Evolutionary conservation across 2,329 filamentous ascomycete species (phyloP).

Genomic region (Capronia coronata): DNA sequence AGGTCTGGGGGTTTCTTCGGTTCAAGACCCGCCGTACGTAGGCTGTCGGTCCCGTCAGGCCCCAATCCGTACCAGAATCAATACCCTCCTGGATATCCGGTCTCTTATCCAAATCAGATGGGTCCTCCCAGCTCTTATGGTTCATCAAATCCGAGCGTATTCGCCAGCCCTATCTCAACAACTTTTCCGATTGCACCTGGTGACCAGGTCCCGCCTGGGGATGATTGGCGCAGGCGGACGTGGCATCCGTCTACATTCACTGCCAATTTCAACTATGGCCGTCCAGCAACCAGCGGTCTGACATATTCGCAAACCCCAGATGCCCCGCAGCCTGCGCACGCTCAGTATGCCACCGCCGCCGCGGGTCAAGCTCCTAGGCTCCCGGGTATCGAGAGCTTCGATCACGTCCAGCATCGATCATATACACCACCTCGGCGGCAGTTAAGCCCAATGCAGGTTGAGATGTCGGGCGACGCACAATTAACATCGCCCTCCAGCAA

Average conservation of each 20-base stretch:
- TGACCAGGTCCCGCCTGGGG: constrained; percentile 49
- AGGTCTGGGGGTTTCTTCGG: constrained; percentile 69
- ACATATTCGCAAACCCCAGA: constrained; percentile 69
- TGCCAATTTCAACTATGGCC: constrained; percentile 49
- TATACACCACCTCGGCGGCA: constrained; percentile 57
- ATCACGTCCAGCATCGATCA: constrained; percentile 57
- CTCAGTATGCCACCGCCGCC: constrained; percentile 44
- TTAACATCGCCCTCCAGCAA: constrained; percentile 33
- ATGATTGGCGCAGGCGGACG: constrained; percentile 74
- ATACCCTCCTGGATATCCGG: constrained; percentile 20
- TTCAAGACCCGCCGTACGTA: constrained; percentile 61
- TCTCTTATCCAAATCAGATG: constrained; percentile 40
- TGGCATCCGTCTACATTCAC: constrained; percentile 75
- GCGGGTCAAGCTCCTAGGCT: constrained; percentile 59
- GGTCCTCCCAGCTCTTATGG: constrained; percentile 52
- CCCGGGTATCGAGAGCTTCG: constrained; percentile 88
- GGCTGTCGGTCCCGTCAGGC: constrained; percentile 74
- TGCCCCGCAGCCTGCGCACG: constrained; percentile 51
- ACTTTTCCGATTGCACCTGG: constrained; percentile 49
- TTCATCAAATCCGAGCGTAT: constrained; percentile 53
- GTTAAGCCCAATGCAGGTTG: constrained; percentile 69
- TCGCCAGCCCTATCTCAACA: constrained; percentile 61
- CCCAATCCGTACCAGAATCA: constrained; percentile 64
- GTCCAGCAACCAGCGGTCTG: constrained; percentile 64
- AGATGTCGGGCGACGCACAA: constrained; percentile 39